Base-by-base conservation (phyloP, 2,329 filamentous ascomycete species). In the Pseudocercospora macadamiae region DNA sequence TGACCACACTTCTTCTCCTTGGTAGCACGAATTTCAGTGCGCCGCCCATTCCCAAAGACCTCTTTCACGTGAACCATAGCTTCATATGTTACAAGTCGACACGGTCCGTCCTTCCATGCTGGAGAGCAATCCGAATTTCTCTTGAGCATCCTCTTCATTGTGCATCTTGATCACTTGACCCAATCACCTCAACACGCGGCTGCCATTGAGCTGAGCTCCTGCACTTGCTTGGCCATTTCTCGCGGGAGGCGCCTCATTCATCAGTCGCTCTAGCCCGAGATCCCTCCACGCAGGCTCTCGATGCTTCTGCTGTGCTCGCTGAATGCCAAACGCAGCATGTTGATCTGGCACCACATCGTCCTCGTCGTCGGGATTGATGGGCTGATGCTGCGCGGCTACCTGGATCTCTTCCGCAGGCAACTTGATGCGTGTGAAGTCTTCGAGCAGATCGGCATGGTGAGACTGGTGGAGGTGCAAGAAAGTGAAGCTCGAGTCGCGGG, bases 301-400 rank as follows among this genome's bases (percentile, higher is more conserved):
- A 67, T 80, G 82, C 64, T 83, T 83, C 76, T 91, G 88, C 14
- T 89, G 93, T 8, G 90, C 90, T 66, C 89, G 84, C 74, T 90
- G 86, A 68, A 96, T 95, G 36, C 90, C 91, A 73, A 95, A 95
- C 0, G 90, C 91, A 10, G 90, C 90, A 71, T 95, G 90, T 76
- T 95, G 90, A 74, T 95, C 90, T 0, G 91, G 90, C 3, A 95
- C 90, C 3, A 95, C 89, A 70, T 95, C 90, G 71, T 95, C 91
- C 76, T 95, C 79, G 61, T 95, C 90, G 74, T 95, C 90, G 0
- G 91, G 90, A 72, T 95, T 93, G 70, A 92, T 82, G 37, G 90
- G 91, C 73, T 91, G 89, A 71, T 92, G 86, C 62, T 91, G 85
- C 6, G 86, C 86, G 30, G 89, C 86, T n/a, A 96, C 89, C 74